A percentile compares a stretch with the other conserved stretches of the same genome.
phyloP scores from a whole-genome alignment of 2,329 filamentous ascomycete genomes.

The Cordyceps cateniannulata region DNA sequence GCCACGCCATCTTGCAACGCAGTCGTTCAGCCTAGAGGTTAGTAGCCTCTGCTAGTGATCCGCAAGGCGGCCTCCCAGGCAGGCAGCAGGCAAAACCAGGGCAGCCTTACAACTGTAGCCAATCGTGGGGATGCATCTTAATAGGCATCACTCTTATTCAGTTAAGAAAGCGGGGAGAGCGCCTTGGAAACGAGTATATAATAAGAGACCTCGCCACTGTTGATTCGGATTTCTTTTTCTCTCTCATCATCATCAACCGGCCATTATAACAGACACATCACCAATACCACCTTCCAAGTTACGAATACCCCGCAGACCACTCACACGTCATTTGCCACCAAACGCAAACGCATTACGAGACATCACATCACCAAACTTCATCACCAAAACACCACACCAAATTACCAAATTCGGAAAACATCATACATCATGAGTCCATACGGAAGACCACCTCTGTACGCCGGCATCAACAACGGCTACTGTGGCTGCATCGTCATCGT shows the following conservation, averaged over 20 bases:
- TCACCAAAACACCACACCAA: too few relatives aligned
- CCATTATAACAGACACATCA: background rate
- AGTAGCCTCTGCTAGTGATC: background rate
- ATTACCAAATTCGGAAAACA: too few relatives aligned
- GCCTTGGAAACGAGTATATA: background rate
- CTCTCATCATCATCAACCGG: background rate
- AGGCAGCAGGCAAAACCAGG: background rate
- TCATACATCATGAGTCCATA: background rate
- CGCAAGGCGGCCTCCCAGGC: constrained; percentile 7
- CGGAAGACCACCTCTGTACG: background rate
- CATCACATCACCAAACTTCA: too few relatives aligned
- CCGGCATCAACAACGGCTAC: background rate
- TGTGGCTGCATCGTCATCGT: constrained; percentile 32
- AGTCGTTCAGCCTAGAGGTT: background rate
- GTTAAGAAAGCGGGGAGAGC: background rate
- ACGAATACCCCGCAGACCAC: background rate
- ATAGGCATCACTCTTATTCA: background rate
- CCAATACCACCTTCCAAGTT: background rate
- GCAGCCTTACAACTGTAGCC: background rate
- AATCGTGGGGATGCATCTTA: background rate
- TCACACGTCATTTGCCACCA: background rate
- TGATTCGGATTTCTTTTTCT: background rate
- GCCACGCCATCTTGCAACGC: background rate
- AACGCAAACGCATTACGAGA: background rate
- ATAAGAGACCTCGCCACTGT: background rate